Evolutionary conservation across 139 green algal genomes (phyloP).

Genomic region (Tetradesmus lagerheimii): DNA sequence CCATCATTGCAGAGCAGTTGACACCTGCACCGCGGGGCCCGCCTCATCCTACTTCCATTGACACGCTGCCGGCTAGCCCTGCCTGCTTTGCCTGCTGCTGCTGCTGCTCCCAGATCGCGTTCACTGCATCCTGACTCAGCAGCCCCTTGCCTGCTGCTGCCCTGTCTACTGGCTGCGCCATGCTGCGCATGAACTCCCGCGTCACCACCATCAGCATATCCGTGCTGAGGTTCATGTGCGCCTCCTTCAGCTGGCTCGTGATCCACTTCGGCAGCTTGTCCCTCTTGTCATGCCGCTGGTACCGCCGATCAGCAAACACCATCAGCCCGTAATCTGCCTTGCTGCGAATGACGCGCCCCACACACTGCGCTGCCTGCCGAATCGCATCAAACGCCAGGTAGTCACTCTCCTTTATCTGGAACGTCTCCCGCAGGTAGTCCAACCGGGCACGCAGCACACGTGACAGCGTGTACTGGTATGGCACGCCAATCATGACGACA

Average conservation of each 20-base stretch:
- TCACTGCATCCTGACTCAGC: conserved; percentile 79
- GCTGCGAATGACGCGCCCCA: conserved; percentile 98
- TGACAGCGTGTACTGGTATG: conserved; percentile 94
- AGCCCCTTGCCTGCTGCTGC: conserved; percentile 75
- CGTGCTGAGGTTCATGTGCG: conserved; percentile 95
- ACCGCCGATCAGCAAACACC: conserved; percentile 68
- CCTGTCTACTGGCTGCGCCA: conserved; percentile 92
- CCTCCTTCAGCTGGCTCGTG: conserved; percentile 88
- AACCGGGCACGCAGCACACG: conserved; percentile 91
- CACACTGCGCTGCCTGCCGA: conserved; percentile 96
- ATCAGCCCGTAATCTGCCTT: conserved; percentile 86
- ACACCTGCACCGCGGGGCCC: too few species aligned
- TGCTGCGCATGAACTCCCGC: conserved; percentile 93
- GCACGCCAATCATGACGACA: conserved; percentile 99
- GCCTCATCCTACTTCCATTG: conserved; percentile 25
- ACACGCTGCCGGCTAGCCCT: neutral
- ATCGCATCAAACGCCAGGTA: conserved; percentile 99
- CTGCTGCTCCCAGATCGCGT: conserved; percentile 62
- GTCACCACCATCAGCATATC: conserved; percentile 96
- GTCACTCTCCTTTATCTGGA: conserved; percentile 93
- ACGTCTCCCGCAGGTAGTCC: conserved; percentile 95
- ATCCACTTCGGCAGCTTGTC: conserved; percentile 98
- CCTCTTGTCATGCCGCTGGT: conserved; percentile 98
- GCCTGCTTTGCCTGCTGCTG: conserved; percentile 30
- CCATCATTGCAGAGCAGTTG: too few species aligned